Conservation (phyloP, 2,329 filamentous ascomycete genomes). For the Grosmannia huntii region DNA sequence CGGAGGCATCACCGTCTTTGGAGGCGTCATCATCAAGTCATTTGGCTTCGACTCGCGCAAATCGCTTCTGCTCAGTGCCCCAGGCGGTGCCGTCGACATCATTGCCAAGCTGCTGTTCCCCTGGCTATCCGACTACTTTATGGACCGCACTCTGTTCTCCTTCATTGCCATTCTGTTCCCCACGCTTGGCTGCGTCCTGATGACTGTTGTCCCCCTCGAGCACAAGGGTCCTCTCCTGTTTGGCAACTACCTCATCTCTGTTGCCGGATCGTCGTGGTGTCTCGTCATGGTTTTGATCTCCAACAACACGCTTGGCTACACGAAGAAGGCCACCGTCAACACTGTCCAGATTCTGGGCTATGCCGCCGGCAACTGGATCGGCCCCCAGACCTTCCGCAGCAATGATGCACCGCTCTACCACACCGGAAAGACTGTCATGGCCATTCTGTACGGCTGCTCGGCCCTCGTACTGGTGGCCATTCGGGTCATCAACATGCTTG, state of each 20-base stretch:
- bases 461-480: background rate
- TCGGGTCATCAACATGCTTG: background rate
- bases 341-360: background rate
- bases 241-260: background rate
- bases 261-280: background rate
- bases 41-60: background rate
- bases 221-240: background rate
- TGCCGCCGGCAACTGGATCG: conserved; percentile 35
- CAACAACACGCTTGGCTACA: conserved; percentile 2
- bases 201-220: background rate
- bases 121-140: background rate
- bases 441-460: background rate
- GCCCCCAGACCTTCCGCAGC: conserved; percentile 43
- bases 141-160: background rate
- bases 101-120: background rate
- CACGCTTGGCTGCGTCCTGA: background rate
- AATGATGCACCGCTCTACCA: conserved; percentile 43
- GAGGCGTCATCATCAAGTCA: background rate
- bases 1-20: conserved; percentile 2
- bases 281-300: conserved; percentile 1
- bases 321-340: background rate
- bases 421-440: background rate
- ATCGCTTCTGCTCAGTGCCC: background rate
- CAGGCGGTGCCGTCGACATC: background rate
- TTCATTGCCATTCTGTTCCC: conserved; percentile 1